Base-by-base conservation (phyloP, 345 rosid genomes). In the Heritiera littoralis region DNA sequence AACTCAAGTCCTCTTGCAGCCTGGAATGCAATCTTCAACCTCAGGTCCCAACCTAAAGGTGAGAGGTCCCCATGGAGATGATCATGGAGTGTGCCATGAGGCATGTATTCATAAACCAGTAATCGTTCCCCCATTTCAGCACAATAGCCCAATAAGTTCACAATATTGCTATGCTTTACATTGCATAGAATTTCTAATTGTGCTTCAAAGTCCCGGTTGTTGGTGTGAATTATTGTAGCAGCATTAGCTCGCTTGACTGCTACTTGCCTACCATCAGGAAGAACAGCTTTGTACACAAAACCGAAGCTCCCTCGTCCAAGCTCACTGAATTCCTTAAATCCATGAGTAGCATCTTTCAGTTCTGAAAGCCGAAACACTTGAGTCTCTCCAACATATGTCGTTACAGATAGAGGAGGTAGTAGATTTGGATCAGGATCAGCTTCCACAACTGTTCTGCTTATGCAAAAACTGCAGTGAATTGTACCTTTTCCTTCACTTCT, bases 171-270 rank as follows among this genome's bases (percentile, higher is more conserved):
- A 83, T 95, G 99, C 63, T 97, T 82, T 80, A 88, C 84, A 51
- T 89, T 89, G 89, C 97, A 90, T 15, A 94, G 91, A 61, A 91
- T 77, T 79, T 92, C 96, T 67, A 95, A 75, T 83, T 93, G 6
- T 41, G 88, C 86, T 80, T 95, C 99, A 18, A 93, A 95, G n/a
- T 91, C 98, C 69, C 97, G 78, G 82, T 81, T 90, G 43, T 91
- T 95, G 1, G 90, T 86, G 82, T 89, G 99, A 68, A 95, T 95
- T 72, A 95, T 95, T 1, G 98, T 95, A 58, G 95, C 97, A 12
- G 99, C 99, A 56, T 95, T 93, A 0, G 98, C 97, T 72, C 98
- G 89, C 80, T 93, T 95, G 65, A 92, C 94, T 1, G 97, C 99
- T 0, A 93, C 98, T 78, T 89, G 97, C 77, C 85, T 80, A 43